Evolutionary conservation across 352 stramenopile genomes (phyloP), one percentile per base, ranked within the genome.

Genomic region (Phytophthora nicotianae): DNA sequence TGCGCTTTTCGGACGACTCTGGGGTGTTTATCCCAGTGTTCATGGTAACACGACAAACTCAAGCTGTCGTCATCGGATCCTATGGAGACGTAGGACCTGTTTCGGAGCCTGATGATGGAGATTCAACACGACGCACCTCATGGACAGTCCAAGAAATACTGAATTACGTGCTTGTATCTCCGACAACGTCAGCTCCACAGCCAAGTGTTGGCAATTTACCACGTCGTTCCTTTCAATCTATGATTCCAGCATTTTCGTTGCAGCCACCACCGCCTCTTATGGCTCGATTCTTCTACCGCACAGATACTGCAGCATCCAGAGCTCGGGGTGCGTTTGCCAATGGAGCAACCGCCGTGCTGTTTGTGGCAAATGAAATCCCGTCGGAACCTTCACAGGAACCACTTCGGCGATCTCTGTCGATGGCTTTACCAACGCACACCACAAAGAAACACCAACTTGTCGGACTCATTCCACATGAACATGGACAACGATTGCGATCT

Each of bases 21-120:
- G 83, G 83, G 0, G 65, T 92, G 6, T 92, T 89, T 57, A 77
- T 92, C 33, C 83, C 83, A 1, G 79, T 92, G n/a, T 56, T 92
- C 20, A 89, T 90, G 79, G 33, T 74, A 43, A 74, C 74, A 3
- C 52, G 53, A 14, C 53, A 71, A 35, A 52, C 60, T 26, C 23
- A 70, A 40, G 59, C 59, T 40, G 7, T 35, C 19, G 48, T 73
- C 10, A 21, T 73, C 33, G 65, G 59, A 7, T 58, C 46, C 4
- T 65, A 70, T 37, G 51, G 53, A 48, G 46, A 62, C 46, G 19
- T 32, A 51, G 29, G 64, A 47, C 29, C 46, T 37, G 21, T 71
- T 4, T 47, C 35, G 9, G 65, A 65, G 17, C 61, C 41, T 17
- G 54, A 72, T 26, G 60, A 67, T 47, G 52, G 60, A 6, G 65